Conservation (phyloP, 805 yeast species). For the Wickerhamiella occidentalis region DNA sequence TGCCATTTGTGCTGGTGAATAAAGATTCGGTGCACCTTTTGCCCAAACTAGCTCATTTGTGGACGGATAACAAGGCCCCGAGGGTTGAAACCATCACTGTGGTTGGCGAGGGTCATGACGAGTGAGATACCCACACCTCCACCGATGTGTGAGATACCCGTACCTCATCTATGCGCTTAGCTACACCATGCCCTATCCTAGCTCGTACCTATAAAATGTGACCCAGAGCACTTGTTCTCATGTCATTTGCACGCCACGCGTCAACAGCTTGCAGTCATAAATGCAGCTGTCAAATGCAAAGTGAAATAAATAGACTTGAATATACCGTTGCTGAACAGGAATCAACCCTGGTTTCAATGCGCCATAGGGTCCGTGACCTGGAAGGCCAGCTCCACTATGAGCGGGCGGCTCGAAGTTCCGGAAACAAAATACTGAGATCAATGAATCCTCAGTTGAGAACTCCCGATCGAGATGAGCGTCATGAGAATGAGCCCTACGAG, state of each 20-base stretch:
- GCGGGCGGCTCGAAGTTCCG: neutral
- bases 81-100: neutral
- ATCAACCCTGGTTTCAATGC: neutral
- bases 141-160: too few species aligned
- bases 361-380: neutral
- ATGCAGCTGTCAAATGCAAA: neutral
- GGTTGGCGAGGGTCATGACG: too few species aligned
- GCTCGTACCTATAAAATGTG: neutral
- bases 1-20: conserved; percentile 3
- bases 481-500: too few species aligned
- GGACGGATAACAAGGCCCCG: neutral
- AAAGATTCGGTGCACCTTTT: conserved; percentile 2
- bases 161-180: too few species aligned
- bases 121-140: too few species aligned
- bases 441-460: neutral
- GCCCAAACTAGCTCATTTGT: neutral
- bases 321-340: neutral
- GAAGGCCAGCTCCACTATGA: neutral
- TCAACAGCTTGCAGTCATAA: neutral
- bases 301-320: neutral
- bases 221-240: neutral
- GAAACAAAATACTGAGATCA: neutral
- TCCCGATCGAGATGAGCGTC: neutral
- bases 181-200: too few species aligned
- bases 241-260: neutral